Evolutionary conservation across 768 basidiomycete species (phyloP).

Genomic region (Mycena albidolilacea): DNA sequence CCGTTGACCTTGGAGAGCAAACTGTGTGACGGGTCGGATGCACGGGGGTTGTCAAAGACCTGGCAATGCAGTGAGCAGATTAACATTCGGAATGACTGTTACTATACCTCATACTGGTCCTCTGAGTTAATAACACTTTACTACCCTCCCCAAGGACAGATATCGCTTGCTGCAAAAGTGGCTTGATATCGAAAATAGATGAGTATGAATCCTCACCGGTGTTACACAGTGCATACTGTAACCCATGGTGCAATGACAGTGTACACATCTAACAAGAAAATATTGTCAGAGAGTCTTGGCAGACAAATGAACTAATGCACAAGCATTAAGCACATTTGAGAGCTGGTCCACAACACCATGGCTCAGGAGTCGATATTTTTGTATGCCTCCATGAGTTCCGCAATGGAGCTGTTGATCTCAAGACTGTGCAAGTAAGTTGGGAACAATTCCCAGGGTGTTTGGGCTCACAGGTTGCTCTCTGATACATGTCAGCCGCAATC

Average conservation of each 20-base stretch:
- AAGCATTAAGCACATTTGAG: constrained; percentile 76
- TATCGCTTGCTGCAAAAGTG: constrained; percentile 72
- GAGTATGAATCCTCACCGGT: neutral
- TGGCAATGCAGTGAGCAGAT: constrained; percentile 39
- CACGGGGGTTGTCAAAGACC: constrained; percentile 79
- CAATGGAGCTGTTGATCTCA: no score
- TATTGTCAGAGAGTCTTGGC: neutral
- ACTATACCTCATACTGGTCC: constrained; percentile 74
- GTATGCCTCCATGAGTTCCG: no score
- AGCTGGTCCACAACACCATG: constrained; percentile 71
- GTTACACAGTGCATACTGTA: no score
- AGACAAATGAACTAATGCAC: constrained; percentile 52
- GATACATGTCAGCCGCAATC: no score
- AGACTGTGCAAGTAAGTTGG: no score
- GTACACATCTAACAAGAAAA: constrained; percentile 65
- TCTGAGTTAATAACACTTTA: constrained; percentile 79
- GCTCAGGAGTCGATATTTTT: no score
- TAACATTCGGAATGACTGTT: neutral
- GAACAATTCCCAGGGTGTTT: no score
- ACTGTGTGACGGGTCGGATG: constrained; percentile 83
- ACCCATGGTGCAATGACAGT: constrained; percentile 78
- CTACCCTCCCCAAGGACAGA: constrained; percentile 72
- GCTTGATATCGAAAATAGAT: constrained; percentile 53
- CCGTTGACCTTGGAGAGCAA: constrained; percentile 74
- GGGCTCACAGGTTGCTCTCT: no score